Conservation (phyloP, 2,329 filamentous ascomycete genomes). For the Pseudopyricularia cyperi region DNA sequence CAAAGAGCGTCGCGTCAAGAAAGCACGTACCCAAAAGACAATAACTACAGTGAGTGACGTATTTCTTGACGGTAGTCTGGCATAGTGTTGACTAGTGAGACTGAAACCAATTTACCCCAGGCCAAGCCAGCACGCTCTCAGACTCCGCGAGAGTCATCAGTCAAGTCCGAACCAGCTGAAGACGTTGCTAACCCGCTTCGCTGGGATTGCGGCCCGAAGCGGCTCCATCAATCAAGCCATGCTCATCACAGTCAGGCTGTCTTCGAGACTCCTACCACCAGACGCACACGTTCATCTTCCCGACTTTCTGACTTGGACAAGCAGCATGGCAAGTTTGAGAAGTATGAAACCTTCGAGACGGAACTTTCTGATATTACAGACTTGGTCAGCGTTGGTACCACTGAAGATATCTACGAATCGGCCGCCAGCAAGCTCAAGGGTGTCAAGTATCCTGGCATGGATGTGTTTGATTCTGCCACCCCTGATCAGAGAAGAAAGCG, state of each 20-base stretch:
- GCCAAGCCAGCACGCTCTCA: not conserved
- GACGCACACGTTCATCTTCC: not conserved
- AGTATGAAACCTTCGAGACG: not conserved
- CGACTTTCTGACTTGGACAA: not conserved
- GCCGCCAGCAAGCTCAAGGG: slow-evolving; percentile 48
- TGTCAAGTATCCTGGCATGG: slow-evolving; percentile 65
- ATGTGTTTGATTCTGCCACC: slow-evolving; percentile 68
- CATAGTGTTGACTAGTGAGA: no score
- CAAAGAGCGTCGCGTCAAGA: slow-evolving; percentile 50
- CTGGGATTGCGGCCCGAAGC: not conserved
- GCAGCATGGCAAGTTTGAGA: not conserved
- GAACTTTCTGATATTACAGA: not conserved
- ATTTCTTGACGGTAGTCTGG: not conserved
- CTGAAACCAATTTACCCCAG: not conserved
- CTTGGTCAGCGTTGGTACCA: slow-evolving; percentile 5
- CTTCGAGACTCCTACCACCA: not conserved
- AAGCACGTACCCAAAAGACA: not conserved
- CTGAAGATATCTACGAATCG: not conserved
- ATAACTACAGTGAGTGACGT: not conserved
- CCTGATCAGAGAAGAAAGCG: slow-evolving; percentile 59
- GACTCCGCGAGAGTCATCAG: not conserved
- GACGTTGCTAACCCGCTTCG: not conserved
- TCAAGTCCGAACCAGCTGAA: not conserved
- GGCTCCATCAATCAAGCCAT: not conserved
- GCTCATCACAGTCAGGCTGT: not conserved